A percentile compares a stretch with the other conserved stretches of the same genome.
Conservation (phyloP, 306 rosid genomes). For the Glycine latifolia region DNA sequence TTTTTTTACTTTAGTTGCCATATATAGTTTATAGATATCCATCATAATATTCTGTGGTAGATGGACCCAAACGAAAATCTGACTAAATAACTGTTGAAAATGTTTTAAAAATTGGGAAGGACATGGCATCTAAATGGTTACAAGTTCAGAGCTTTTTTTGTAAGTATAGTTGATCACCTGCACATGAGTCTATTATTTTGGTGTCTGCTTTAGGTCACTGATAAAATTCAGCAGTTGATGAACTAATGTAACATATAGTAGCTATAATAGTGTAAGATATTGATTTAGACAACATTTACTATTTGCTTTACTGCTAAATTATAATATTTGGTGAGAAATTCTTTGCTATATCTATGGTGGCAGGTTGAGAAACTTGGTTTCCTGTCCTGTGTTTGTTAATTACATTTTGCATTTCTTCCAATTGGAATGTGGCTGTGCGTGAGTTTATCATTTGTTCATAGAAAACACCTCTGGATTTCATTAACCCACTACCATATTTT, state of each 20-base stretch:
- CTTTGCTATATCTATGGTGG: neutral
- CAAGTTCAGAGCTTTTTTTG: neutral
- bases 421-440: slow-evolving; percentile 31
- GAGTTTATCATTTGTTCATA: slow-evolving; percentile 31
- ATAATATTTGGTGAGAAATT: slow-evolving; percentile 3
- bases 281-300: slow-evolving; percentile 18
- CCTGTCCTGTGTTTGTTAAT: neutral
- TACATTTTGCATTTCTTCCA: slow-evolving; percentile 32
- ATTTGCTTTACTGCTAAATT: slow-evolving; percentile 29
- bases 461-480: neutral
- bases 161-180: slow-evolving; percentile 8
- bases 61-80: neutral
- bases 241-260: slow-evolving; percentile 26
- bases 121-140: slow-evolving; percentile 3
- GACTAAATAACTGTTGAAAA: slow-evolving; percentile 11
- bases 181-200: neutral
- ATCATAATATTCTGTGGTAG: slow-evolving; percentile 25
- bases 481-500: slow-evolving; percentile 10
- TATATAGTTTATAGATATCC: slow-evolving; percentile 5
- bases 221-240: slow-evolving; percentile 1
- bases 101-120: neutral
- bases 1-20: slow-evolving; percentile 1
- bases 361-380: slow-evolving; percentile 21
- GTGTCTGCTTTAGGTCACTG: slow-evolving; percentile 17
- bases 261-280: slow-evolving; percentile 20